A percentile compares a stretch with the other conserved stretches of the same genome.
Conservation (phyloP, 306 rosid genomes). For the Cucumis hystrix region DNA sequence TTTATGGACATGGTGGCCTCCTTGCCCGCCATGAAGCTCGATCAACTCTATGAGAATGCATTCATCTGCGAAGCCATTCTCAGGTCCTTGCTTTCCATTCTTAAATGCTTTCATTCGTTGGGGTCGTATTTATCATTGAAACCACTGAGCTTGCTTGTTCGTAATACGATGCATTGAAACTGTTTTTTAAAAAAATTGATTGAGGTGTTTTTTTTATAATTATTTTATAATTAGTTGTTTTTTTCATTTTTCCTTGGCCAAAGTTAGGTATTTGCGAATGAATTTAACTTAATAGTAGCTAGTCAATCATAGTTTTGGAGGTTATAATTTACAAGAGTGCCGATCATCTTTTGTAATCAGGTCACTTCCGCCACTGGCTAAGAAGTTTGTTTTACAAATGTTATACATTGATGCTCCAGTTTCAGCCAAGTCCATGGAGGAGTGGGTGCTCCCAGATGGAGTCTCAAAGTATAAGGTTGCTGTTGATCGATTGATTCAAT, state of each 20-base stretch:
- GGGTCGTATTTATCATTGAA: neutral
- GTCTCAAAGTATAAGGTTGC: slow-evolving; percentile 73
- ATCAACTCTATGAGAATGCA: slow-evolving; percentile 62
- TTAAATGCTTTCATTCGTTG: neutral
- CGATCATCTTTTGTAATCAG: slow-evolving; percentile 16
- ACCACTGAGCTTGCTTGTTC: neutral
- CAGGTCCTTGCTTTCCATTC: slow-evolving; percentile 30
- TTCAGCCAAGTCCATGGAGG: slow-evolving; percentile 61
- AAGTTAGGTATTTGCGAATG: neutral
- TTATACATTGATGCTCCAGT: slow-evolving; percentile 51
- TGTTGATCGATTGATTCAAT: slow-evolving; percentile 75
- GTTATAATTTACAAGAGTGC: neutral
- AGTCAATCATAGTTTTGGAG: neutral
- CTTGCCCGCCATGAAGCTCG: slow-evolving; percentile 91
- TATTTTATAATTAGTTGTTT: neutral
- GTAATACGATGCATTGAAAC: neutral
- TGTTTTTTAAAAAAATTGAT: neutral
- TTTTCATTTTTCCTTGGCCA: neutral
- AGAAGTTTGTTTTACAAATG: slow-evolving; percentile 72
- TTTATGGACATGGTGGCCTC: slow-evolving; percentile 99
- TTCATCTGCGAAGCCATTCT: slow-evolving; percentile 97
- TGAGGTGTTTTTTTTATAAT: neutral
- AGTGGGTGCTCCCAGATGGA: slow-evolving; percentile 91
- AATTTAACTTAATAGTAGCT: neutral
- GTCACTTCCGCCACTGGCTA: slow-evolving; percentile 86